Conservation (phyloP, 2,329 filamentous ascomycete genomes). For the Helicocarpus griseus region DNA sequence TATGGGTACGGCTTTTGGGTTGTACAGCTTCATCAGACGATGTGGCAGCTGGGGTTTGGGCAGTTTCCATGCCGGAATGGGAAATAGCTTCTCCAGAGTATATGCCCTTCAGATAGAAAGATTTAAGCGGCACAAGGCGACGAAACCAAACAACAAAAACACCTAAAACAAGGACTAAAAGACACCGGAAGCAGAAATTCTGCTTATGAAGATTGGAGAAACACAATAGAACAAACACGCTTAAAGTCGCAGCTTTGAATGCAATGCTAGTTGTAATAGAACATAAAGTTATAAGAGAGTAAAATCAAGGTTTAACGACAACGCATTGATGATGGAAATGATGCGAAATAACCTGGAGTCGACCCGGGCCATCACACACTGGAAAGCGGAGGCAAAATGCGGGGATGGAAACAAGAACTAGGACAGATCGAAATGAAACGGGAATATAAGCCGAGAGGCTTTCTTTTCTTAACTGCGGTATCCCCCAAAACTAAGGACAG, state of each 20-base stretch:
- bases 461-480: background rate
- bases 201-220: background rate
- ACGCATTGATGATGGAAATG: background rate
- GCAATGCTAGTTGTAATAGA: background rate
- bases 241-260: background rate
- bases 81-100: constrained; percentile 12
- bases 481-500: background rate
- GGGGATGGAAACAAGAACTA: background rate
- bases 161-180: background rate
- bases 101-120: background rate
- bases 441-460: background rate
- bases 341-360: background rate
- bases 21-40: background rate
- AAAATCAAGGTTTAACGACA: background rate
- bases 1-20: background rate
- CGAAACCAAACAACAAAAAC: background rate
- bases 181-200: background rate
- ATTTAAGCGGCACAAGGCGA: background rate
- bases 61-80: constrained; percentile 43
- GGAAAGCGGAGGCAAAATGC: background rate
- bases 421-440: constrained; percentile 1
- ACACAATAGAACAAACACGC: background rate
- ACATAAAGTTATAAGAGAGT: background rate
- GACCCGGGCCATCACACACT: background rate
- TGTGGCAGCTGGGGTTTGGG: constrained; percentile 32